A percentile compares a stretch with the other conserved stretches of the same genome.
These are phyloP conservation scores for Cladosporium colombiae DNA, from an alignment of 2,329 filamentous ascomycete genomes.

Conservation along the genomic window DNA sequence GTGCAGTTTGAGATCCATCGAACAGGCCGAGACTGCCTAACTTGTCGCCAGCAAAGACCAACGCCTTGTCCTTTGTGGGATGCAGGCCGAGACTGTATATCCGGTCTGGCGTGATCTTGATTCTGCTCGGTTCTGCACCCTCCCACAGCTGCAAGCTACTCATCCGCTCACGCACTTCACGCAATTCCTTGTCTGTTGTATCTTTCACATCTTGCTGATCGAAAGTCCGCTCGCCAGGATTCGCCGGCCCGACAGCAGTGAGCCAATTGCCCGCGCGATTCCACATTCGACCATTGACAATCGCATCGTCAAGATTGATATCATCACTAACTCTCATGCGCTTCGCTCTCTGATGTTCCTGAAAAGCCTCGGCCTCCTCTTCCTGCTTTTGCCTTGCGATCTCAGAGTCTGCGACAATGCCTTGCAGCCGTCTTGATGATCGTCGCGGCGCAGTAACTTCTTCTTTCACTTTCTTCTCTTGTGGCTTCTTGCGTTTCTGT, in stretches of 20 bases:
- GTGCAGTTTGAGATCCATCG: slow-evolving; percentile 73
- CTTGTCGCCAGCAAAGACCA: slow-evolving; percentile 94
- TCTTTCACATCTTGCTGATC: slow-evolving; percentile 78
- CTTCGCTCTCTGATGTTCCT: slow-evolving; percentile 62
- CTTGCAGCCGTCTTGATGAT: slow-evolving; percentile 62
- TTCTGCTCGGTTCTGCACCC: slow-evolving; percentile 77
- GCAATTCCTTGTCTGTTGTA: slow-evolving; percentile 74
- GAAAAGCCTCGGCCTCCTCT: slow-evolving; percentile 59
- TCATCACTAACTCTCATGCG: slow-evolving; percentile 65
- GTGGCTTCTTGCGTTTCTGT: slow-evolving; percentile 43
- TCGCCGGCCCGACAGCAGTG: slow-evolving; percentile 68
- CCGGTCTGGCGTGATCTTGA: slow-evolving; percentile 86
- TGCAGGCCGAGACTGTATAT: slow-evolving; percentile 89
- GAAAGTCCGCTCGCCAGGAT: slow-evolving; percentile 83
- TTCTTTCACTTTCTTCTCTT: slow-evolving; percentile 58
- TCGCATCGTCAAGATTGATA: slow-evolving; percentile 73
- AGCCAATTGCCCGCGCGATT: slow-evolving; percentile 67
- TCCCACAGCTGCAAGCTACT: slow-evolving; percentile 77
- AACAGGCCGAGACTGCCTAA: slow-evolving; percentile 88
- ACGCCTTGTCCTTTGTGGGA: slow-evolving; percentile 78
- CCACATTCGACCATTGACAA: slow-evolving; percentile 74
- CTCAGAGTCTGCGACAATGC: slow-evolving; percentile 67
- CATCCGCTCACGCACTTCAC: slow-evolving; percentile 74
- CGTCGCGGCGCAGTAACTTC: slow-evolving; percentile 55
- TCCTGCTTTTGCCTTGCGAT: slow-evolving; percentile 69